Evolutionary conservation across 257 asterid species (phyloP), one percentile per base, ranked within the genome.

Genomic region (Ehretia macrophylla): DNA sequence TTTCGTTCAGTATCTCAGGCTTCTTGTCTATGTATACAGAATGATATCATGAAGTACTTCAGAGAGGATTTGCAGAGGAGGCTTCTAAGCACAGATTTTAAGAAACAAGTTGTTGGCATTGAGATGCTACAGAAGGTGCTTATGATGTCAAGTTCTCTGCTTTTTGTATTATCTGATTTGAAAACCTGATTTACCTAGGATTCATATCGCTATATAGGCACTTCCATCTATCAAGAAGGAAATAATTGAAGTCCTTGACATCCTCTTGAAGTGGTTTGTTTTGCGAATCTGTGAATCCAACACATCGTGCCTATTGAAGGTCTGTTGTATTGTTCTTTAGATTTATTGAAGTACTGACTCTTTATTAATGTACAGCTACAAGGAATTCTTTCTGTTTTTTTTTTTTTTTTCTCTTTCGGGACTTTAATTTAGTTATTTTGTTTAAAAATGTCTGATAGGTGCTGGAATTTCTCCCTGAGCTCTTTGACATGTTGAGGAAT

Each of bases 381-480:
- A 11, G 57, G 17, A 52, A 52, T 23, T 55, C 0, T 17, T 14
- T 10, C 17, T 47, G 46, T 8, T n/a, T n/a, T n/a, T n/a, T n/a
- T n/a, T n/a, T n/a, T n/a, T n/a, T n/a, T 37, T 18, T 56, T 48
- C 63, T 39, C 22, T 38, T 47, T 14, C n/a, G 20, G 16, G 63
- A 45, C 17, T 46, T 66, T 21, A 10, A 35, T 16, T 61, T 62
- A 14, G 11, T 51, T 49, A 17, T 39, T 61, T 49, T 64, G 53
- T 18, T 66, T 51, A 32, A 14, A 47, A 60, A 64, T 66, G 50
- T 62, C 68, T 56, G 54, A 37, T 63, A 93, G 99, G 99, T 93
- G 66, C 92, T 93, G 82, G 99, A 93, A 71, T 93, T 90, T 78
- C 95, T 93, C 76, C 93, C 95, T 54, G 99, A 93, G 67, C 96